A percentile compares a stretch with the other conserved stretches of the same genome.
These are phyloP conservation scores for Aspergillus luchuensis DNA, from an alignment of 2,329 filamentous ascomycete genomes.

Conservation along the genomic window DNA sequence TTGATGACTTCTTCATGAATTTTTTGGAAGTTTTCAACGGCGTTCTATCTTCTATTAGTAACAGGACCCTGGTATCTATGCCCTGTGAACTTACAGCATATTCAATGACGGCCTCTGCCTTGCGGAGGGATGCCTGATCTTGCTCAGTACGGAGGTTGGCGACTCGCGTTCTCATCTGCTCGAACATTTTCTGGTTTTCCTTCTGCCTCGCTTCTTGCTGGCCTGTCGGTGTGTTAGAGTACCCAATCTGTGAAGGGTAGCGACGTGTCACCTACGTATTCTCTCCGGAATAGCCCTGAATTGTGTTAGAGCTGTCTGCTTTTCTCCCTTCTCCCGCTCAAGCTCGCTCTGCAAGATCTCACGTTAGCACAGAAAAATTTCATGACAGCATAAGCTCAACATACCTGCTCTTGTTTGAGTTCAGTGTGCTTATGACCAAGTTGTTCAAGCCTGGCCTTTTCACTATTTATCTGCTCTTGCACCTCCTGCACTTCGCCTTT, in stretches of 20 bases:
- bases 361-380: slow-evolving; percentile 1
- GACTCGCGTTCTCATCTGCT: slow-evolving; percentile 51
- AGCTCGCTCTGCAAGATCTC: slow-evolving; percentile 29
- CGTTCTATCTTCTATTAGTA: slow-evolving; percentile 44
- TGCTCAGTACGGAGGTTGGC: slow-evolving; percentile 55
- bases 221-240: slow-evolving; percentile 41
- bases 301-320: slow-evolving; percentile 66
- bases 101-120: slow-evolving; percentile 57
- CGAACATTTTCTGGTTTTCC: slow-evolving; percentile 42
- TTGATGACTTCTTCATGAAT: slow-evolving; percentile 68
- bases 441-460: slow-evolving; percentile 29
- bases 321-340: slow-evolving; percentile 63
- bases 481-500: slow-evolving; percentile 45
- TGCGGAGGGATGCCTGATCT: slow-evolving; percentile 59
- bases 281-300: slow-evolving; percentile 70
- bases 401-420: slow-evolving; percentile 48
- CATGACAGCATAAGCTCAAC: slow-evolving; percentile 8
- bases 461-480: slow-evolving; percentile 30
- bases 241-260: not conserved
- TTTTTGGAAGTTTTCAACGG: slow-evolving; percentile 63
- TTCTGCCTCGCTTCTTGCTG: slow-evolving; percentile 51
- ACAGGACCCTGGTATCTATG: slow-evolving; percentile 11
- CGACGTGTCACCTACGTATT: slow-evolving; percentile 59
- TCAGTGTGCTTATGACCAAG: slow-evolving; percentile 27
- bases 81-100: slow-evolving; percentile 52